Evolutionary conservation across 2,329 filamentous ascomycete species (phyloP), one percentile per base, ranked within the genome.

Genomic region (Didymosphaeria variabile): DNA sequence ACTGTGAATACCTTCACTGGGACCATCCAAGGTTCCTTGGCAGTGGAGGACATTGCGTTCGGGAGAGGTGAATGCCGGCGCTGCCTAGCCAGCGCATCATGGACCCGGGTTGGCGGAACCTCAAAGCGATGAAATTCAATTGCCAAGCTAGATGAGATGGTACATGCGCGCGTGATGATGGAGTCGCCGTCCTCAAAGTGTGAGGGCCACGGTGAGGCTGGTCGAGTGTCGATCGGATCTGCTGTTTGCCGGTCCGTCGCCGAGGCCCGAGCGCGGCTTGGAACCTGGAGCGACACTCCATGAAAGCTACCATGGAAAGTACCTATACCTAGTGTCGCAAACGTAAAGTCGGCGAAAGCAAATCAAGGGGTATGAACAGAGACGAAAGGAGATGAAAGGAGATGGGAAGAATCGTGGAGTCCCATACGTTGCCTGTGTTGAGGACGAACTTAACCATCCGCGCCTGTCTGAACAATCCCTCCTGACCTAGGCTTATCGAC

Each of bases 1-100:
- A 49, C 44, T 29, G 29, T 56, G 42, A 49, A 56, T 15, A 19
- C 21, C 8, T n/a, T 56, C 31, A 49, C 42, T n/a, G 54, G 19
- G 29, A 47, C 26, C 6, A 56, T 55, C 7, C 23, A 38, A 23
- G 52, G 7, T 29, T 9, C 26, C 3, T 42, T n/a, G 31, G n/a
- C 42, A 12, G 32, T 7, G 31, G 32, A 29, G 12, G 31, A 8
- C 54, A 56, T 56, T 44, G 21, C 15, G 17, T n/a, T 13, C 23
- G 10, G 26, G 5, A 6, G 23, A 23, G 26, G 36, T 19, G 8
- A 4, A 13, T 6, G 15, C 26, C 1, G 38, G 13, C 21, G 34
- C 36, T 32, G n/a, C 15, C 36, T 31, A 44, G 51, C 21, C 26
- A 44, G 52, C 15, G 23, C 52, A 55, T 45, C 17, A n/a, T 36